phyloP scores from a whole-genome alignment of 805 yeast species.

The Zygoascus ofunaensis region DNA sequence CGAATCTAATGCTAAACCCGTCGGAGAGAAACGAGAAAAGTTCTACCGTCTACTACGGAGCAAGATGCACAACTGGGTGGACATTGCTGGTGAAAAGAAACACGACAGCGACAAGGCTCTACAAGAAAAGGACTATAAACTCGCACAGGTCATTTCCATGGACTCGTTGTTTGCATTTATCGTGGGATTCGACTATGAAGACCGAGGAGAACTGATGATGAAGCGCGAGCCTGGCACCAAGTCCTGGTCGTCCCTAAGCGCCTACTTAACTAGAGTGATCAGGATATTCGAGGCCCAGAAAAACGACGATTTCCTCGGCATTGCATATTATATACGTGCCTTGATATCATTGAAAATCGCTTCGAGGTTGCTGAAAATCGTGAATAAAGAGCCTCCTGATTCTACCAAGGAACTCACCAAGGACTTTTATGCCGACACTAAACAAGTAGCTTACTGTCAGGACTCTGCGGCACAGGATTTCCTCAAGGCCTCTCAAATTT shows the following conservation, averaged over 20 bases:
- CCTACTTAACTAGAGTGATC: constrained; percentile 26
- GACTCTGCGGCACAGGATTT: constrained; percentile 23
- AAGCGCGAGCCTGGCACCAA: constrained; percentile 22
- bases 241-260: constrained; percentile 32
- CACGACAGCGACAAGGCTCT: constrained; percentile 32
- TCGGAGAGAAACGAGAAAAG: constrained; percentile 15
- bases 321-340: constrained; percentile 27
- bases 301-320: constrained; percentile 22
- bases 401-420: neutral
- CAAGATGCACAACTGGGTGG: constrained; percentile 31
- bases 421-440: neutral
- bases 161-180: constrained; percentile 34
- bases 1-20: neutral
- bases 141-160: constrained; percentile 30
- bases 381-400: neutral
- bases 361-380: constrained; percentile 7
- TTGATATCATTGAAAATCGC: constrained; percentile 23
- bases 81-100: constrained; percentile 31
- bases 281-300: constrained; percentile 18
- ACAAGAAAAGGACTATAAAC: constrained; percentile 19
- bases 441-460: constrained; percentile 8
- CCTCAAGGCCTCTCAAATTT: constrained; percentile 19
- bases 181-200: constrained; percentile 33
- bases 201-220: constrained; percentile 25
- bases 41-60: constrained; percentile 19